Conservation (phyloP, 495 filamentous ascomycete genomes). For the Chaetomium fimeti region DNA sequence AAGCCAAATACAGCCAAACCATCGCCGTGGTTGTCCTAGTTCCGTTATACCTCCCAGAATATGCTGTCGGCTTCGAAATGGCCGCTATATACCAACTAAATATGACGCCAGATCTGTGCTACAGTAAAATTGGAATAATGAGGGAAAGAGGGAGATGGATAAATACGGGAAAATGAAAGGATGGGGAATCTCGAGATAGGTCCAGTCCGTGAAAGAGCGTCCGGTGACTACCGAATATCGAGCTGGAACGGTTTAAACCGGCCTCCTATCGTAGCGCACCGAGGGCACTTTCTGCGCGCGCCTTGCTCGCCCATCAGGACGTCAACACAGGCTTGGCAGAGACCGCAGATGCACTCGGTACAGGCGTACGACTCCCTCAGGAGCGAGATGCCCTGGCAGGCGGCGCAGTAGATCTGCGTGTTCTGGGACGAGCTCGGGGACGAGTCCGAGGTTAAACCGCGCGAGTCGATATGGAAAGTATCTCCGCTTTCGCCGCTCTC, state of each 20-base stretch:
- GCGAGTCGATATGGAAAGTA: slow-evolving; percentile 63
- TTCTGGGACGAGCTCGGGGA: slow-evolving; percentile 56
- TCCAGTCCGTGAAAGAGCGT: not conserved
- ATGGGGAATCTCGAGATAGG: not conserved
- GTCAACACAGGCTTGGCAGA: slow-evolving; percentile 82
- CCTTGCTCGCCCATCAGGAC: slow-evolving; percentile 67
- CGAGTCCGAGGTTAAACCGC: slow-evolving; percentile 51
- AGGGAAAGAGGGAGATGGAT: slow-evolving; percentile 7
- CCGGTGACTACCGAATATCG: slow-evolving; percentile 53
- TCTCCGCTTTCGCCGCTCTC: slow-evolving; percentile 62
- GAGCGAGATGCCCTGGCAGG: slow-evolving; percentile 69
- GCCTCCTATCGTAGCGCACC: slow-evolving; percentile 64
- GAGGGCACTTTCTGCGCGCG: slow-evolving; percentile 60
- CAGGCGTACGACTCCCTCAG: slow-evolving; percentile 84
- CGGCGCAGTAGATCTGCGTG: slow-evolving; percentile 85
- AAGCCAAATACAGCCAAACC: not conserved
- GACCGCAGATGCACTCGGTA: slow-evolving; percentile 89
- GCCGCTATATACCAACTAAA: slow-evolving; percentile 2
- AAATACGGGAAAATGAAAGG: not conserved
- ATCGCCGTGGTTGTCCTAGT: not conserved
- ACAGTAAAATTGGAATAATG: not conserved
- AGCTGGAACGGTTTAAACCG: slow-evolving; percentile 67
- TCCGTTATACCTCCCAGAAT: not conserved
- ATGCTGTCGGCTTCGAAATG: not conserved
- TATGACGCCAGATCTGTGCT: slow-evolving; percentile 9